phyloP scores from a whole-genome alignment of 2,329 filamentous ascomycete species.

The Penicillium sp. region DNA sequence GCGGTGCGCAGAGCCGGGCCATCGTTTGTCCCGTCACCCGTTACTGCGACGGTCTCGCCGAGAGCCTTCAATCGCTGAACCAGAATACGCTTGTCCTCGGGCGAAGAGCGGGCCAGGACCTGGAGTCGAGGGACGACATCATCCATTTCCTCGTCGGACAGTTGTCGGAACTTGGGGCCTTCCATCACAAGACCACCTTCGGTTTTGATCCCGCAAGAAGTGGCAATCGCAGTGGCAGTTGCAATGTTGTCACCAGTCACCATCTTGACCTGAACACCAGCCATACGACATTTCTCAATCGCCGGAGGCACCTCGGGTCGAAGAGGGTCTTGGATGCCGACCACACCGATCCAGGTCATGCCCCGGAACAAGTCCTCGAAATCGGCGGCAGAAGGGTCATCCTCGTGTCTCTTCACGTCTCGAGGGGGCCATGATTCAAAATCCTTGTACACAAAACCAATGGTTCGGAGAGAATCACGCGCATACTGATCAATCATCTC shows the following conservation, averaged over 20 bases:
- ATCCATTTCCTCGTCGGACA: slow-evolving; percentile 56
- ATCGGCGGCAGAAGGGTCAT: slow-evolving; percentile 56
- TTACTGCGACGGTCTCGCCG: slow-evolving; percentile 57
- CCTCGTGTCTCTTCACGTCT: slow-evolving; percentile 51
- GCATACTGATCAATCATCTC: slow-evolving; percentile 40
- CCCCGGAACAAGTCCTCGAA: slow-evolving; percentile 64
- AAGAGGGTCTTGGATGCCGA: slow-evolving; percentile 70
- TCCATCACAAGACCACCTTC: slow-evolving; percentile 60
- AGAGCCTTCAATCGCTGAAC: slow-evolving; percentile 57
- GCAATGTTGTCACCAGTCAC: slow-evolving; percentile 66
- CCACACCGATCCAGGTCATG: slow-evolving; percentile 67
- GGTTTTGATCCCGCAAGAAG: slow-evolving; percentile 63
- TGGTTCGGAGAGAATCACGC: slow-evolving; percentile 62
- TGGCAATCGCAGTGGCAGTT: slow-evolving; percentile 67
- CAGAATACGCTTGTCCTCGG: slow-evolving; percentile 61
- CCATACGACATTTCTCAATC: slow-evolving; percentile 60
- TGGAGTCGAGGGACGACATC: slow-evolving; percentile 54
- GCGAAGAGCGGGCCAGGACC: slow-evolving; percentile 60
- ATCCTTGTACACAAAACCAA: slow-evolving; percentile 67
- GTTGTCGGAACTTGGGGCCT: slow-evolving; percentile 59
- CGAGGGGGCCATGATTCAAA: slow-evolving; percentile 63
- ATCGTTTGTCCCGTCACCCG: slow-evolving; percentile 63
- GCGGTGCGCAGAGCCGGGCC: slow-evolving; percentile 60
- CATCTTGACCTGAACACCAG: slow-evolving; percentile 68
- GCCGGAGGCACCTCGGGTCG: slow-evolving; percentile 62